Conservation (phyloP, 163 green algal genomes). For the Coccomyxa subellipsoidea region DNA sequence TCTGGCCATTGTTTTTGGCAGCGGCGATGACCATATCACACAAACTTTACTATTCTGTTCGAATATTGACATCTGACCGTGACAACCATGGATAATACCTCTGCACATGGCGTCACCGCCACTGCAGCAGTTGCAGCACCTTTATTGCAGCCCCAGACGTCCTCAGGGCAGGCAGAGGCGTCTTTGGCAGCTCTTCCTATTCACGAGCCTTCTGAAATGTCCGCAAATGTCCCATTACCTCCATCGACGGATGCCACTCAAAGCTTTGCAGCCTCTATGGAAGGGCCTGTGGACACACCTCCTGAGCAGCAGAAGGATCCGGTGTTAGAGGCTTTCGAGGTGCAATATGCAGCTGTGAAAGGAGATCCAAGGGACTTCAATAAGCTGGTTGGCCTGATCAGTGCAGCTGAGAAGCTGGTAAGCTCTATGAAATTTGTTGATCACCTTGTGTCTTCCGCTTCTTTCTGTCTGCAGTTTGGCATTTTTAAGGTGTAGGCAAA, state of each 20-base stretch:
- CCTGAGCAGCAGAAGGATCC: conserved; percentile 5
- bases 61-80: too few species aligned
- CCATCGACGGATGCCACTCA: neutral
- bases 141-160: neutral
- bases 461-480: too few species aligned
- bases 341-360: conserved; percentile 8
- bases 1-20: too few species aligned
- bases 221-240: neutral
- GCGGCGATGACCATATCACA: too few species aligned
- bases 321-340: conserved; percentile 4
- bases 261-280: neutral
- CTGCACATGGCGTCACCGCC: neutral
- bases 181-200: neutral
- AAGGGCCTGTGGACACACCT: neutral
- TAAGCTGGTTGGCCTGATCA: conserved; percentile 22
- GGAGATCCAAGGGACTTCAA: conserved; percentile 22
- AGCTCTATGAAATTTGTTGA: neutral
- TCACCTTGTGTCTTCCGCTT: neutral
- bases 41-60: too few species aligned
- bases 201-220: neutral
- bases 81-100: neutral
- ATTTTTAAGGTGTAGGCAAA: neutral
- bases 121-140: neutral
- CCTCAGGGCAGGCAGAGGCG: neutral
- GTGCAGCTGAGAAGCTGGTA: conserved; percentile 31